Conservation (phyloP, 2,329 filamentous ascomycete genomes). For the Bipolaris victoriae region DNA sequence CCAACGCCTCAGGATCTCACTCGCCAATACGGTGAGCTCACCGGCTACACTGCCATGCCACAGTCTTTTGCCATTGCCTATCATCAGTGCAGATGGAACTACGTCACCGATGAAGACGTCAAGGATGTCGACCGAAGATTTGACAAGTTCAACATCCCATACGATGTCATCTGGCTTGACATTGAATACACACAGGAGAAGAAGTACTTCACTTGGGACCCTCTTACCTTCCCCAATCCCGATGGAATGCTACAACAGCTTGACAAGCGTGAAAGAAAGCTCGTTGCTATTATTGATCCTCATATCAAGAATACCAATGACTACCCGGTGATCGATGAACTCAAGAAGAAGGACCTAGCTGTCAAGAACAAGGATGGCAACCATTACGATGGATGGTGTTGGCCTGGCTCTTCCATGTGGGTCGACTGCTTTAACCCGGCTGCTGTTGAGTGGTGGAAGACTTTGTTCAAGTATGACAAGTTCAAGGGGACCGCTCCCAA, state of each 20-base stretch:
- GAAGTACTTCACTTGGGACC: constrained; percentile 98
- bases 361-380: constrained; percentile 89
- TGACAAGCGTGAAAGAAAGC: constrained; percentile 82
- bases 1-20: constrained; percentile 83
- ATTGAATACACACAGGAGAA: constrained; percentile 97
- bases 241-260: constrained; percentile 87
- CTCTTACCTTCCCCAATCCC: constrained; percentile 84
- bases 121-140: constrained; percentile 96
- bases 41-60: constrained; percentile 87
- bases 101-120: constrained; percentile 94
- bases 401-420: constrained; percentile 97
- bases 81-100: constrained; percentile 99
- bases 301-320: constrained; percentile 92
- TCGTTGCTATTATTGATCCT: constrained; percentile 94
- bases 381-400: constrained; percentile 96
- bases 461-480: constrained; percentile 82
- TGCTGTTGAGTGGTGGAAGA: constrained; percentile 88
- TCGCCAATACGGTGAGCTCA: constrained; percentile 84
- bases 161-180: constrained; percentile 98
- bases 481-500: constrained; percentile 89
- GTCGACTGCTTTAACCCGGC: constrained; percentile 95
- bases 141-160: constrained; percentile 92
- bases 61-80: constrained; percentile 92
- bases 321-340: constrained; percentile 77
- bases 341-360: constrained; percentile 82